Evolutionary conservation across 768 basidiomycete species (phyloP), one percentile per base, ranked within the genome.

Genomic region (Kwoniella heveanensis): DNA sequence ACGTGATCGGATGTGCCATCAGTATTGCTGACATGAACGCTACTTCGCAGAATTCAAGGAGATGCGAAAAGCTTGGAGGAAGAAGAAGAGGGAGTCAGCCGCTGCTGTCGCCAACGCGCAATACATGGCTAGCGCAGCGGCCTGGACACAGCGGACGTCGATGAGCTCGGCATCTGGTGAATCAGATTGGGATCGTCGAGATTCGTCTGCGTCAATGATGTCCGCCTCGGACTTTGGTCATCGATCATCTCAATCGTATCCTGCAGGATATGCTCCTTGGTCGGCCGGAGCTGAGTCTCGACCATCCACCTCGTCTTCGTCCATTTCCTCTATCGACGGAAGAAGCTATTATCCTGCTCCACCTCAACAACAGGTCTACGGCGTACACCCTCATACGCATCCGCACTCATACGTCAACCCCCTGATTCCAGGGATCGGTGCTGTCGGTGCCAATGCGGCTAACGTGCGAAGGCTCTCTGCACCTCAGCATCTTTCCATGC

Each of bases 31-130:
- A n/a, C n/a, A n/a, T n/a, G n/a, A n/a, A n/a, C n/a, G n/a, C n/a
- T n/a, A n/a, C n/a, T n/a, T n/a, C n/a, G 50, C 81, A 97, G 95
- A 98, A 83, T 99, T 98, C 85, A 97, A 95, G 76, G 95, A 98
- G 77, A 86, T 97, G 72, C 88, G 95, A 60, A 97, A 94, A 80
- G 89, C 90, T 71, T 96, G 95, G 93, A 88, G 93, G 46, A 91
- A 91, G 82, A 85, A 87, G 69, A 96, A 94, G 83, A 92, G 94
- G 80, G 91, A 92, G 74, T 80, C 80, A 39, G 73, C 75, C 1
- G 72, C 78, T 1, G 57, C 59, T 21, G 32, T 51, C 15, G 65
- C 67, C 10, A 71, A 69, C 32, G 63, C 60, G 19, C 62, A 66
- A 32, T 59, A 59, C 48, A 56, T 56, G 22, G 39, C 29, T 22